Evolutionary conservation across 768 basidiomycete species (phyloP), one percentile per base, ranked within the genome.

Genomic region (Serendipita indica): DNA sequence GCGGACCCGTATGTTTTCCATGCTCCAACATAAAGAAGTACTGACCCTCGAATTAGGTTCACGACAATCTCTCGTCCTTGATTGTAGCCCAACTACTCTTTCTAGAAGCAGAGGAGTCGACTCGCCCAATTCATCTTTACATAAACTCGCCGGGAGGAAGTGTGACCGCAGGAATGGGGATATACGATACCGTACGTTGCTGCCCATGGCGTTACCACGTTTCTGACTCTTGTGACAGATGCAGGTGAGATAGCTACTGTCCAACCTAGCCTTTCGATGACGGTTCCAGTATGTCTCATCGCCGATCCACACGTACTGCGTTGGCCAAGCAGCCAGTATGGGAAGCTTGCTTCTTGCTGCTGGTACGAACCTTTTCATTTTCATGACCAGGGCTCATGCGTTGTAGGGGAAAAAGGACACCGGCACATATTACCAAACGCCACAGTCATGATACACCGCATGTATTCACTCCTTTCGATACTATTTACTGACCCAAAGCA

Each of bases 71-170:
- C 65, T 86, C 93, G 1, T 86, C 91, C 3, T 74, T 96, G 60
- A 77, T 83, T 33, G 90, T 96, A 4, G 89, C 93, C 0, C 93
- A 97, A 66, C 75, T 98, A 5, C 81, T 98, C 39, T 97, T 94
- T 70, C 77, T 97, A 60, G 94, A 98, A 74, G 93, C 94, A 1
- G 93, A 94, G 69, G 92, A 97, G 63, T 82, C 91, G 0, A 81
- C 83, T 6, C 89, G 90, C 68, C 94, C 94, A 2, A 96, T 98
- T 58, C 92, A 94, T 65, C 72, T 98, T 10, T 98, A 98, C 70
- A 94, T 98, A 64, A 97, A 97, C 71, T 92, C 89, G 4, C 94
- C 94, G 0, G 94, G 94, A 1, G 94, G 94, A 30, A 88, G 86
- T 66, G 94, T 98, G 35, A 94, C 93, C 0, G 90, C 92, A 49